Base-by-base conservation (phyloP, 192 early-diverging fungal genomes). In the Polychytrium aggregatum region DNA sequence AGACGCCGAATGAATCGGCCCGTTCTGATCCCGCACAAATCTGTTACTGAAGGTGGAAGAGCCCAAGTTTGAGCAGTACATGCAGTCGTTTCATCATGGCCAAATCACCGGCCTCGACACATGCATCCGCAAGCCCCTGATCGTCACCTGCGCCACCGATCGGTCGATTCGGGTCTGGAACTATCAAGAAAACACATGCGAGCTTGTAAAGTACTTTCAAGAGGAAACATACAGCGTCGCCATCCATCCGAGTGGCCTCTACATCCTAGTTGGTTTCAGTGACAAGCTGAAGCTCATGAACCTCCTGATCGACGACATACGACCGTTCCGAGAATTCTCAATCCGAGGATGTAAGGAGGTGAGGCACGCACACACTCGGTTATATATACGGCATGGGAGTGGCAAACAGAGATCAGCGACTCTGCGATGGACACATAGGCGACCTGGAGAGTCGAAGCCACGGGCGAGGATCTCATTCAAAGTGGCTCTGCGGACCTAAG, bases 161-260 rank as follows among this genome's bases (percentile, higher is more conserved):
- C 59, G 60, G 46, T 70, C 77, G 0, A 56, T 80, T 21, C 47
- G 77, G 8, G 65, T 80, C 29, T 80, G 77, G 77, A 80, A 80
- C 46, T 77, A 71, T 56, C 10, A 63, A 16, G 77, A 80, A 20
- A 76, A 78, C 44, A 53, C 55, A 3, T 37, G 69, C n/a, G 73
- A 74, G 50, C 63, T 77, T 3, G 37, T 65, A 28, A 76, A 76
- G 42, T 59, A 53, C 11, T 80, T 70, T 41, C 46, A 62, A 21
- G 65, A 70, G 10, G 71, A 76, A 29, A 65, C 77, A 26, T 34
- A 37, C 37, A 67, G 68, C 33, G 63, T 80, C 29, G 60, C 77
- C 4, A 36, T 80, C 3, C 77, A 80, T 52, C 77, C 77, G 3
- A 64, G 56, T 28, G 77, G 77, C 18, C 55, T 80, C n/a, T 78